phyloP scores from a whole-genome alignment of 1,284 basidiomycete genomes.

The Papiliotrema flavescens region DNA sequence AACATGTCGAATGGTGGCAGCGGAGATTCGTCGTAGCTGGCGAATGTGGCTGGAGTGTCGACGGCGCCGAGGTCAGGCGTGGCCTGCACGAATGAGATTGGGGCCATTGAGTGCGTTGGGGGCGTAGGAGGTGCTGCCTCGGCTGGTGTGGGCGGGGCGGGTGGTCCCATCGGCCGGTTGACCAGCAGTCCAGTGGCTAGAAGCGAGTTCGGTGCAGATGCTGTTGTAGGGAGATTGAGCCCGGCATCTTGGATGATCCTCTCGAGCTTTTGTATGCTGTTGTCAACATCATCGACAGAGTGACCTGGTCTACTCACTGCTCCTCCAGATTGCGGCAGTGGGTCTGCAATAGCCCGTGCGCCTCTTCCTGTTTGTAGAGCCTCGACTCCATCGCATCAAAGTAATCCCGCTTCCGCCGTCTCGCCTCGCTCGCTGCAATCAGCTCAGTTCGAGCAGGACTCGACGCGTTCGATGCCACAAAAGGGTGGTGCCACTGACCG shows the following conservation, averaged over 20 bases:
- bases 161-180: not conserved
- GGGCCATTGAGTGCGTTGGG: not conserved
- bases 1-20: constrained; percentile 21
- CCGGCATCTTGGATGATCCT: constrained; percentile 16
- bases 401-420: constrained; percentile 23
- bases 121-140: not conserved
- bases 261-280: constrained; percentile 21
- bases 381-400: constrained; percentile 15
- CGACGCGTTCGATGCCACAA: not conserved
- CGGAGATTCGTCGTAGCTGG: constrained; percentile 1
- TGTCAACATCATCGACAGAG: not conserved
- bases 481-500: constrained; percentile 11
- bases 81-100: not conserved
- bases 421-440: constrained; percentile 20
- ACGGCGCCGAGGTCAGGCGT: not conserved
- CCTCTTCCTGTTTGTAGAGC: constrained; percentile 10
- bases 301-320: constrained; percentile 18
- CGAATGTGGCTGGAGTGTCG: constrained; percentile 1
- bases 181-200: not conserved
- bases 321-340: constrained; percentile 26
- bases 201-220: not conserved
- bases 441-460: not conserved
- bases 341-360: constrained; percentile 7
- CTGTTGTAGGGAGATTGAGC: constrained; percentile 11
- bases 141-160: not conserved